Base-by-base conservation (phyloP, 2,329 filamentous ascomycete genomes). In the Emergomyces pasteurianus region DNA sequence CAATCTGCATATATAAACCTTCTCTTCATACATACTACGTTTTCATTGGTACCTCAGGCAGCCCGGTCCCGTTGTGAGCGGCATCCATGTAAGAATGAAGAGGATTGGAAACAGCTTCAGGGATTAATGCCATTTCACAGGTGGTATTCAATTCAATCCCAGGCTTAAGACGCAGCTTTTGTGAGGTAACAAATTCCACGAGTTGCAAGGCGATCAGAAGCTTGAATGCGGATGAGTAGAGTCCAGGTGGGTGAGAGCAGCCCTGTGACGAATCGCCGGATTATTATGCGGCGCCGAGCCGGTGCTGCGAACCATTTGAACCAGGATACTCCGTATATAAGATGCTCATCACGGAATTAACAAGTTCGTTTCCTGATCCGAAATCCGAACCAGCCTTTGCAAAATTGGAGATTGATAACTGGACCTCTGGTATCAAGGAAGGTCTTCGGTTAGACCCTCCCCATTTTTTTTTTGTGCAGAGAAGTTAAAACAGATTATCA, bases 371-470 rank as follows among this genome's bases (percentile, higher is more conserved):
- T 60, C 71, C 73, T 7, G 66, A 72, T 40, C 60, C 65, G 3
- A 62, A 66, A 16, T 63, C 61, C 16, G 28, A 58, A 7, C 65
- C 73, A 34, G 64, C 67, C 7, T 69, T 72, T 61, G 40, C 65
- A 0, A 62, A 64, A 1, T 64, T 75, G 26, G 74, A 75, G 60
- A 72, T 31, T 9, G 23, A 18, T 57, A 31, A n/a, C n/a, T 57
- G 71, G 68, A 72, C 68, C 50, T 71, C 59, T 14, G 68, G 75
- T 5, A 68, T 75, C 53, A 74, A 74, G 59, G 73, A 75, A 64
- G 71, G 63, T 14, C 64, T 75, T 12, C 67, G 75, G 67, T 70
- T 62, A 58, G 62, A 62, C 7, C 3, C 31, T 31, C 21, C 43
- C 12, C 50, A n/a, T 38, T 23, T 56, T 42, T n/a, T 0, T 3